A percentile compares a stretch with the other conserved stretches of the same genome.
These are phyloP conservation scores for Colletotrichum tropicicola DNA, from an alignment of 2,329 filamentous ascomycete genomes.

Conservation along the genomic window DNA sequence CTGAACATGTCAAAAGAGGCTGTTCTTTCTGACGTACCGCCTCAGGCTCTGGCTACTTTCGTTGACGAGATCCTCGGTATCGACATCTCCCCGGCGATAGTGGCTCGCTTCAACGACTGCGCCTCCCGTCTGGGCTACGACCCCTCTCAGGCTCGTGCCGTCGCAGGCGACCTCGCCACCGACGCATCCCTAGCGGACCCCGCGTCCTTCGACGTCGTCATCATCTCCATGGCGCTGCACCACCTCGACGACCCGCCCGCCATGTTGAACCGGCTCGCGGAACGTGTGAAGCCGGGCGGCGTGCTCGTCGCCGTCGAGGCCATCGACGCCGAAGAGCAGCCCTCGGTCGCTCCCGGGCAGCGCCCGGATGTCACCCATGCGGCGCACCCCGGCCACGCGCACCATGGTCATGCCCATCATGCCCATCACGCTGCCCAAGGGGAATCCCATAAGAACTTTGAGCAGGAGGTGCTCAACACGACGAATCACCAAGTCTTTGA, in stretches of 20 bases:
- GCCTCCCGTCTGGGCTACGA: conserved; percentile 35
- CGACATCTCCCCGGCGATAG: conserved; percentile 44
- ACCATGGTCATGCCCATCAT: neutral
- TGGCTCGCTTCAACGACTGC: conserved; percentile 40
- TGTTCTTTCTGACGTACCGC: neutral
- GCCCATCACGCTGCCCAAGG: neutral
- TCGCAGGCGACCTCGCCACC: conserved; percentile 40
- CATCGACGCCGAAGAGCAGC: conserved; percentile 26
- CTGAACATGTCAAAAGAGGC: no score
- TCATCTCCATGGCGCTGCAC: conserved; percentile 47
- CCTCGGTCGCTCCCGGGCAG: conserved; percentile 1
- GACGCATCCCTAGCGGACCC: conserved; percentile 31
- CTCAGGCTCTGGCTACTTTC: conserved; percentile 43
- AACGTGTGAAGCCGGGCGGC: conserved; percentile 40
- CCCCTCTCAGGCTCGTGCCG: conserved; percentile 38
- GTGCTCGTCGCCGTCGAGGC: conserved; percentile 44
- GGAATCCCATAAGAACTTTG: neutral
- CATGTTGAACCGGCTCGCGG: conserved; percentile 39
- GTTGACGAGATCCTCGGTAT: conserved; percentile 42
- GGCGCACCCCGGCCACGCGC: neutral
- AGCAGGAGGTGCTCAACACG: conserved; percentile 26
- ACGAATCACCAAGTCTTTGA: conserved; percentile 35
- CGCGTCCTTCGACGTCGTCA: conserved; percentile 41
- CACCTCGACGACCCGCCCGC: conserved; percentile 40
- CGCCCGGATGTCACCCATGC: conserved; percentile 23